Evolutionary conservation across 1,284 basidiomycete genomes (phyloP).

Genomic region (Cystobasidium sp.): DNA sequence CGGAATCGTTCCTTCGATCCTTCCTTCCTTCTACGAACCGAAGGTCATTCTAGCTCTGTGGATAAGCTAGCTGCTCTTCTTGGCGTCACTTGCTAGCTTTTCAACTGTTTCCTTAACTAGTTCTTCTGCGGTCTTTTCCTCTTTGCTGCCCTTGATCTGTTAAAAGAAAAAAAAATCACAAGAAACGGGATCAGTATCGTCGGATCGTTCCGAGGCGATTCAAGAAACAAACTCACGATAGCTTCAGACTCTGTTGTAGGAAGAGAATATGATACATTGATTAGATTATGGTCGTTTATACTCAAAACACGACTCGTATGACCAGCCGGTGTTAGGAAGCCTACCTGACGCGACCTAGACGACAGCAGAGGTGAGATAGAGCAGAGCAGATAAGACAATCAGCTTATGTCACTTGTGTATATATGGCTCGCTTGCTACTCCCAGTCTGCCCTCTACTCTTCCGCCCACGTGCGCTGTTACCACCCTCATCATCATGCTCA

Average conservation of each 20-base stretch:
- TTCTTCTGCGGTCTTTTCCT: constrained; percentile 11
- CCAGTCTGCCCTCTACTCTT: no score
- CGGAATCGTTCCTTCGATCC: no score
- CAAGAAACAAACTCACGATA: constrained; percentile 14
- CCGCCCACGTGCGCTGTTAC: no score
- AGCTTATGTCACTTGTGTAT: background rate
- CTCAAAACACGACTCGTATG: background rate
- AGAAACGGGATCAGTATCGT: background rate
- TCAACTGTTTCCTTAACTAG: constrained; percentile 38
- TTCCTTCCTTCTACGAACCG: background rate
- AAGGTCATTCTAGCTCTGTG: background rate
- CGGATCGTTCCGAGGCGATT: background rate
- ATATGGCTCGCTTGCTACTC: no score
- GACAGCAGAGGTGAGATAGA: background rate
- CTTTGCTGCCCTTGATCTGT: constrained; percentile 29
- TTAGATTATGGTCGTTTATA: background rate
- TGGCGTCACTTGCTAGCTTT: constrained; percentile 14
- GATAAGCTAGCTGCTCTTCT: background rate
- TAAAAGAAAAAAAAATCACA: background rate
- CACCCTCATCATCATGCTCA: no score
- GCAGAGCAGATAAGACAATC: background rate
- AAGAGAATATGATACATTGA: background rate
- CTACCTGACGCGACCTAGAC: background rate
- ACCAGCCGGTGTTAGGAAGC: no score
- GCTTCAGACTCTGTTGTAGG: constrained; percentile 34